Percentiles rank a stretch among this genome's conserved stretches.
Conservation (phyloP, 345 rosid genomes). For the Linum lewisii region DNA sequence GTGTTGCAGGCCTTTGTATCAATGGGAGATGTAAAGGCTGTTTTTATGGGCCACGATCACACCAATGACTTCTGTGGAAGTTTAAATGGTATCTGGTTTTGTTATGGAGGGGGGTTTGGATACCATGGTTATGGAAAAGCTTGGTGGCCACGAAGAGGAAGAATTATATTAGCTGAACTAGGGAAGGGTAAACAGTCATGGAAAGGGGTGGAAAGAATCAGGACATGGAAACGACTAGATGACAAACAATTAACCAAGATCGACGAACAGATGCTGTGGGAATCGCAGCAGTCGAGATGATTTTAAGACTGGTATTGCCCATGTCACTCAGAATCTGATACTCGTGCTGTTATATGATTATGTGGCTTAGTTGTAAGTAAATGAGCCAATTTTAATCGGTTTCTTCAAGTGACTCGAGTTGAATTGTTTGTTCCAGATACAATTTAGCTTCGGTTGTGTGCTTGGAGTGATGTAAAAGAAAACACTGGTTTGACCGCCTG, state of each 20-base stretch:
- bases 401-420: not conserved
- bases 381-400: not conserved
- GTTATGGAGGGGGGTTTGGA: slow-evolving; percentile 94
- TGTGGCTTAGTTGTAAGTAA: not conserved
- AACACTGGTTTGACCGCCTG: not conserved
- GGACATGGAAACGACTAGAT: slow-evolving; percentile 82
- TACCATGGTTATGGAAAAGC: slow-evolving; percentile 79
- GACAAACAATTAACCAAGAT: slow-evolving; percentile 56
- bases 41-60: slow-evolving; percentile 84
- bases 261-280: slow-evolving; percentile 72
- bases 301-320: not conserved
- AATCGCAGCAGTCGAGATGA: slow-evolving; percentile 17
- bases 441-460: not conserved
- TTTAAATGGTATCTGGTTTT: slow-evolving; percentile 68
- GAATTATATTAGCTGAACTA: slow-evolving; percentile 61
- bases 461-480: not conserved
- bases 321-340: not conserved
- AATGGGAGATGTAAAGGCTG: slow-evolving; percentile 76
- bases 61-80: slow-evolving; percentile 78
- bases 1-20: slow-evolving; percentile 52
- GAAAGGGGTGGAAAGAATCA: slow-evolving; percentile 46
- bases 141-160: slow-evolving; percentile 69
- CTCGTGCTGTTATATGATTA: not conserved
- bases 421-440: not conserved
- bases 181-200: slow-evolving; percentile 39